Conservation (phyloP, 768 basidiomycete genomes). For the Candolleomyces aberdarensis region DNA sequence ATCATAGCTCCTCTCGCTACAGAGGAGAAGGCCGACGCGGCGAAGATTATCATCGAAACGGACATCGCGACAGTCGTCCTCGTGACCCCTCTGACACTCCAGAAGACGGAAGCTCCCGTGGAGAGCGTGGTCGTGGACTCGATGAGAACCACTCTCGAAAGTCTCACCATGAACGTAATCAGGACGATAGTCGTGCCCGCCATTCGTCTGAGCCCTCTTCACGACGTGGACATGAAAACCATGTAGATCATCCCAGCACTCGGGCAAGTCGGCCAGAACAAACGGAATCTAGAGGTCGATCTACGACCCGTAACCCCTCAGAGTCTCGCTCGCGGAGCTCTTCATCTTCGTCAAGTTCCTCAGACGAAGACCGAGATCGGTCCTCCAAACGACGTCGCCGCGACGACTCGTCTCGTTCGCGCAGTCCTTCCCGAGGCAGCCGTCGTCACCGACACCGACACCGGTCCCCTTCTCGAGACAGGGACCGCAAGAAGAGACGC, state of each 20-base stretch:
- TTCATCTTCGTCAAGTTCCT: background rate
- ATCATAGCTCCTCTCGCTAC: background rate
- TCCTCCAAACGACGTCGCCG: constrained; percentile 2
- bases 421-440: background rate
- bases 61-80: no score
- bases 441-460: background rate
- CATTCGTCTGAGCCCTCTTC: no score
- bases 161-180: no score
- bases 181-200: no score
- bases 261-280: background rate
- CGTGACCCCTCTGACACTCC: no score
- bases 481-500: constrained; percentile 26
- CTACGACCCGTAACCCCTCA: background rate
- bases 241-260: background rate
- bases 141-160: no score
- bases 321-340: background rate
- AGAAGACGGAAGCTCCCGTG: no score
- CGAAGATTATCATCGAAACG: no score
- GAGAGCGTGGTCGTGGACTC: no score
- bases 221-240: no score
- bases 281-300: background rate
- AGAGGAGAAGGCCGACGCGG: background rate
- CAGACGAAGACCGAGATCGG: background rate
- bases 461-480: constrained; percentile 10
- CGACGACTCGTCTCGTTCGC: background rate